Base-by-base conservation (phyloP, 1,284 basidiomycete genomes). In the Agaricales sp. region DNA sequence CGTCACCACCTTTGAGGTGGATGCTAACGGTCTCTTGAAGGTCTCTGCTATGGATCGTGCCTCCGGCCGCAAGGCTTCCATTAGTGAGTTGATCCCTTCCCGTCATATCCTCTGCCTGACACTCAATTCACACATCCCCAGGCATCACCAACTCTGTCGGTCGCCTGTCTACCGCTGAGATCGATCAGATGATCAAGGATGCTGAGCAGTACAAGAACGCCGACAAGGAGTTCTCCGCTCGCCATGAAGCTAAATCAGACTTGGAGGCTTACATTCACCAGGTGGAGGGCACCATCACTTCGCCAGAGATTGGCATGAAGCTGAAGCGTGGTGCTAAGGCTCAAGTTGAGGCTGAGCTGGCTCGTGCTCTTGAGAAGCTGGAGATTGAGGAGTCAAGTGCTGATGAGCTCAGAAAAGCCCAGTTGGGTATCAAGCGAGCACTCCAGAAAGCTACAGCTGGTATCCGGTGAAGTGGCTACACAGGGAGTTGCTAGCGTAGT, bases 161-260 rank as follows among this genome's bases (percentile, higher is more conserved):
- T 57, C 92, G 93, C 72, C 80, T 97, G 58, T 95, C 92, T 43
- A 80, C 85, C 46, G 87, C 82, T 57, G 93, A 97, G 78, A 97
- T 96, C 58, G 90, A 93, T 61, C 89, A 94, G 71, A 97, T 97
- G 94, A 93, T 96, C 77, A 92, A 92, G 75, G 92, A 96, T 63
- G 93, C 93, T 52, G 92, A 96, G 69, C 86, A 91, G 67, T 96
- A 82, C 83, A 93, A 92, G 78, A 82, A 85, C 66, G 90, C 90
- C 50, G 94, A 97, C 82, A 92, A 91, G 74, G 93, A 96, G 67
- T 95, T 93, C 78, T 87, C 91, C 58, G 86, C 92, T 53, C 87
- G 87, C 58, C 93, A 96, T 67, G 92, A 97, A 70, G 92, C 94
- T 59, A 95, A 94, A 73, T 88, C 91, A 51, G 92, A 95, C 68